Conservation (phyloP, 2,329 filamentous ascomycete species). For the Neonectria faginata region DNA sequence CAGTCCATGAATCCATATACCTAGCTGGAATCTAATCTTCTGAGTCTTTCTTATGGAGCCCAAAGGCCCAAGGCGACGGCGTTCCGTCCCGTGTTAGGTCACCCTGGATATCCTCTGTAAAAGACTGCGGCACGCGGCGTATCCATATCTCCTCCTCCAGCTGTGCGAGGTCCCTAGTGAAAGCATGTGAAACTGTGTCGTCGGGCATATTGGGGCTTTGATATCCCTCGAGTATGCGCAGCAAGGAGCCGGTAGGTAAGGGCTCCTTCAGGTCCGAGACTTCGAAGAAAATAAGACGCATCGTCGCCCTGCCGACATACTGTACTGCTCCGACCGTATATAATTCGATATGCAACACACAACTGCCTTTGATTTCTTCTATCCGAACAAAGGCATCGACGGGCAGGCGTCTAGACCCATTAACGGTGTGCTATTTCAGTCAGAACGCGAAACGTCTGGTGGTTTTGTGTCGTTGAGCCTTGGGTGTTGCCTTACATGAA, state of each 20-base stretch:
- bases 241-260: neutral
- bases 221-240: neutral
- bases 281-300: slow-evolving; percentile 26
- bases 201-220: neutral
- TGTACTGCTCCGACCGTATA: slow-evolving; percentile 41
- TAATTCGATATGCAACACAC: slow-evolving; percentile 29
- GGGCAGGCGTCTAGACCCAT: slow-evolving; percentile 38
- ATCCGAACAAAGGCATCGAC: slow-evolving; percentile 42
- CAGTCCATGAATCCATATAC: too few relatives aligned
- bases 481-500: slow-evolving; percentile 33
- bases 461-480: neutral
- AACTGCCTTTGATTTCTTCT: neutral
- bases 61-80: neutral
- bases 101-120: neutral
- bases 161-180: slow-evolving; percentile 41
- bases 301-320: slow-evolving; percentile 33
- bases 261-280: neutral
- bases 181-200: too few relatives aligned
- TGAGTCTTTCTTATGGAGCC: too few relatives aligned
- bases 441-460: neutral
- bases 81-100: neutral
- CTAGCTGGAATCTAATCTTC: too few relatives aligned
- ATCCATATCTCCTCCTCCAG: slow-evolving; percentile 72
- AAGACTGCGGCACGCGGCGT: neutral
- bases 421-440: slow-evolving; percentile 40